phyloP scores from a whole-genome alignment of 768 basidiomycete genomes.

The Mycena kentingensis region DNA sequence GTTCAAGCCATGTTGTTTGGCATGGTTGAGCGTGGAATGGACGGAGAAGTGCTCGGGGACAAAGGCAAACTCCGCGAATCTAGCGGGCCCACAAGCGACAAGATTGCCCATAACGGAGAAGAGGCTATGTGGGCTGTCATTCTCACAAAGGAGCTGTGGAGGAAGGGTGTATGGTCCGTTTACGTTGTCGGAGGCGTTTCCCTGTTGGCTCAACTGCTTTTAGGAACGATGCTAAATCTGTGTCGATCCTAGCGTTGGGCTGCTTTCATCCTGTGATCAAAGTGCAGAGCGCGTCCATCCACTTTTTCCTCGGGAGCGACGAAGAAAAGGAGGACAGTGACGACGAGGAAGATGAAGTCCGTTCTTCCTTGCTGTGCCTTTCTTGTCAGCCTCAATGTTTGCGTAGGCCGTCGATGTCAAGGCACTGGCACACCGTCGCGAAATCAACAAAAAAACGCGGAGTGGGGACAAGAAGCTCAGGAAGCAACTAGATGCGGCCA shows the following conservation, averaged over 20 bases:
- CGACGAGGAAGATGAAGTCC: constrained; percentile 64
- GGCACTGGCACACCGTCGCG: constrained; percentile 80
- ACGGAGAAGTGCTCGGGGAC: constrained; percentile 76
- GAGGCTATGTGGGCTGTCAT: constrained; percentile 99
- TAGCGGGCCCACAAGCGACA: constrained; percentile 40
- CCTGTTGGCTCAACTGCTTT: constrained; percentile 1
- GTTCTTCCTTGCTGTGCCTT: constrained; percentile 9
- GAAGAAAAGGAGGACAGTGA: constrained; percentile 74
- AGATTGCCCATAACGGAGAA: constrained; percentile 55
- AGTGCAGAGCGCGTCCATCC: constrained; percentile 90
- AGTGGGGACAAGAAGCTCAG: constrained; percentile 80
- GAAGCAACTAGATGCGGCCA: constrained; percentile 71
- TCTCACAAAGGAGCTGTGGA: constrained; percentile 91
- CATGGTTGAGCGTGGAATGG: constrained; percentile 95
- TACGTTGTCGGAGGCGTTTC: not conserved
- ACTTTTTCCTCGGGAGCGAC: constrained; percentile 95
- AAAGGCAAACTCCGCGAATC: constrained; percentile 70
- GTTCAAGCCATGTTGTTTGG: constrained; percentile 95
- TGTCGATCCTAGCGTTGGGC: constrained; percentile 87
- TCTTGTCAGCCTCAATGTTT: constrained; percentile 4
- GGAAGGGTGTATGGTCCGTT: constrained; percentile 82
- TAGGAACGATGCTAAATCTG: constrained; percentile 89
- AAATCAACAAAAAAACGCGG: constrained; percentile 90
- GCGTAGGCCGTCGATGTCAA: constrained; percentile 64
- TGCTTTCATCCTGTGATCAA: constrained; percentile 93